Base-by-base conservation (phyloP, 2,329 filamentous ascomycete genomes). In the Pleomassaria siparia region DNA sequence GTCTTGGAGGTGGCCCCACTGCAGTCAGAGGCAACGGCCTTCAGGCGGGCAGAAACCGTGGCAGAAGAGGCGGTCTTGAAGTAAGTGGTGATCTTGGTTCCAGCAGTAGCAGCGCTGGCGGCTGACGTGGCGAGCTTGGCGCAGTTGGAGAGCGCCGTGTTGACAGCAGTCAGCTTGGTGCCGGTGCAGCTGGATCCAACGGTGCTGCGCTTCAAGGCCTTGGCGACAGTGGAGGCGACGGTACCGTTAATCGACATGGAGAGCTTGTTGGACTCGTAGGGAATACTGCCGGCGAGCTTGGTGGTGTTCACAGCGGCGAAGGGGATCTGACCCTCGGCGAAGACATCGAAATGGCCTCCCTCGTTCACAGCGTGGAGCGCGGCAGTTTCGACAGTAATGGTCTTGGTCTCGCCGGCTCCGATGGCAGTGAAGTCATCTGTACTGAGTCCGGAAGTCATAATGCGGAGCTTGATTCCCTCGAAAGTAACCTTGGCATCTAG, bases 231-330 rank as follows among this genome's bases (percentile, higher is more conserved):
- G 37, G 75, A 74, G 9, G 85, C 84, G 40, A 77, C 64, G 10
- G 69, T 70, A 15, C 80, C 83, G 53, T 87, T 78, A 33, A 88
- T 74, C 5, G 75, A 68, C 50, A 85, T 73, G 43, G 74, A 75
- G 40, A 87, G 67, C 13, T 75, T 73, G 70, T 87, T 87, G 61
- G 80, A 83, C 43, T 75, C 70, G 70, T 80, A 87, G 10, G 76
- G 65, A 2, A 86, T 64, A 36, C 76, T 77, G 10, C 80, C 82
- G 9, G 77, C 66, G 28, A 88, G 75, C 32, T 77, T 70, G 18
- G 75, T 72, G 24, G 83, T 80, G 46, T 78, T 79, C 10, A 76
- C 73, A 36, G 63, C 60, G 10, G 65, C 66, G 28, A 50, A 68
- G 6, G 64, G 65, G 12, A 69, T 50, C 15, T 58, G 29, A 5